Base-by-base conservation (phyloP, 2,329 filamentous ascomycete species). In the Hirsutella thompsonii region DNA sequence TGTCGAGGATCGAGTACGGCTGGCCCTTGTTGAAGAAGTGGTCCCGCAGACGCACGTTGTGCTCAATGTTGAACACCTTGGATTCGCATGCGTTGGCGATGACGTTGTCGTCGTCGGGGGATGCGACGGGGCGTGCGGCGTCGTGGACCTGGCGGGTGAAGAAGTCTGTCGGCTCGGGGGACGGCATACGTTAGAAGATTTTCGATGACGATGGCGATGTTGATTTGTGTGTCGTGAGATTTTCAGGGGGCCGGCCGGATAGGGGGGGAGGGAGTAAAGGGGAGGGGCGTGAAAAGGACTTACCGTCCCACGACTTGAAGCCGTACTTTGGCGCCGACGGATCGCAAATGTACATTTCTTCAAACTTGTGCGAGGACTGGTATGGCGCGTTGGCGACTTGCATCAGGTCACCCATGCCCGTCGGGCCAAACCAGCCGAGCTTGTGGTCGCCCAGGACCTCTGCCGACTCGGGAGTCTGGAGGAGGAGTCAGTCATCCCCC, bases 21-120 rank as follows among this genome's bases (percentile, higher is more conserved):
- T 83, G 78, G 8, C 68, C 70, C 54, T 85, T 86, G 51, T 78
- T 66, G 70, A 78, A 84, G 64, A 85, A 85, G 6, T 57, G 57
- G 50, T 81, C 77, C 18, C 72, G 71, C 1, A 72, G 61, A 39
- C 70, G 65, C 39, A 76, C 71, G 36, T 71, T 49, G 21, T 56
- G 59, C 8, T 60, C 62, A 2, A 79, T 52, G 38, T 70, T 66
- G 58, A 70, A 82, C 0, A 72, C 68, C 33, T 67, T 69, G 11
- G 74, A 78, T 53, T 85, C 80, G 58, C 80, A 84, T 1, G 73
- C 69, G 53, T 81, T 83, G 38, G 63, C 69, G 41, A 85, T 71
- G 43, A 72, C 56, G 10, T 46, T 51, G 48, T 69, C 56, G 43
- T 83, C 69, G 0, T 75, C 65, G 0, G 74, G 72, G 0, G 56